phyloP scores from a whole-genome alignment of 176 grass and related monocot genomes.

The Phoenix roebelenii region DNA sequence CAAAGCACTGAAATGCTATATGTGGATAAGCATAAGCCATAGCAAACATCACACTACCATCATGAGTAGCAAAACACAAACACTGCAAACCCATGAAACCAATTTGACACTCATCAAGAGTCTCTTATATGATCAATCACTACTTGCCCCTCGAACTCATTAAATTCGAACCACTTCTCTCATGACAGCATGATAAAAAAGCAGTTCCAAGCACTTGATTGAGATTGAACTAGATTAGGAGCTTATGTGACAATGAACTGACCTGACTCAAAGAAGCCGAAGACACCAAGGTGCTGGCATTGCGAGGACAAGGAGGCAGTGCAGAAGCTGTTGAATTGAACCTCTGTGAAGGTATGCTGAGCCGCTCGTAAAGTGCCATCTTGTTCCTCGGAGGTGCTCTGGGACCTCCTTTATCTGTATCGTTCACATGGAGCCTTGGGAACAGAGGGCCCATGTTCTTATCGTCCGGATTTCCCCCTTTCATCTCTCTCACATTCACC shows the following conservation, averaged over 20 bases:
- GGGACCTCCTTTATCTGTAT: slow-evolving; percentile 65
- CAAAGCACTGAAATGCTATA: too few relatives aligned
- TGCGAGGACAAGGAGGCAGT: slow-evolving; percentile 17
- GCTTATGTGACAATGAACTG: neutral
- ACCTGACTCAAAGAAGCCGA: slow-evolving; percentile 46
- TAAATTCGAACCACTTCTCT: too few relatives aligned
- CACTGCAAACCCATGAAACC: too few relatives aligned
- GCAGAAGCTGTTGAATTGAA: slow-evolving; percentile 16
- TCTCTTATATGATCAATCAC: too few relatives aligned
- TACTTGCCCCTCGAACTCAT: too few relatives aligned
- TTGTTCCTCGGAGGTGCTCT: slow-evolving; percentile 89
- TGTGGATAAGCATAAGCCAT: too few relatives aligned
- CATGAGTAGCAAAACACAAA: too few relatives aligned
- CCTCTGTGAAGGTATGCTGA: slow-evolving; percentile 63
- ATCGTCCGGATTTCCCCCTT: slow-evolving; percentile 35
- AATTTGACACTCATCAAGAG: too few relatives aligned
- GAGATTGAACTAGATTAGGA: too few relatives aligned
- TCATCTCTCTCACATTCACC: slow-evolving; percentile 14
- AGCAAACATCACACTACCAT: too few relatives aligned
- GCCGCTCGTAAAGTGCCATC: slow-evolving; percentile 96
- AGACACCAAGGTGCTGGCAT: neutral
- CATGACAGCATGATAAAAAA: too few relatives aligned
- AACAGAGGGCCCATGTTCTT: slow-evolving; percentile 69
- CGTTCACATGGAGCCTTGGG: slow-evolving; percentile 89
- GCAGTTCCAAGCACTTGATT: too few relatives aligned